phyloP scores from a whole-genome alignment of 768 basidiomycete species.

The Lenzites betulinus region DNA sequence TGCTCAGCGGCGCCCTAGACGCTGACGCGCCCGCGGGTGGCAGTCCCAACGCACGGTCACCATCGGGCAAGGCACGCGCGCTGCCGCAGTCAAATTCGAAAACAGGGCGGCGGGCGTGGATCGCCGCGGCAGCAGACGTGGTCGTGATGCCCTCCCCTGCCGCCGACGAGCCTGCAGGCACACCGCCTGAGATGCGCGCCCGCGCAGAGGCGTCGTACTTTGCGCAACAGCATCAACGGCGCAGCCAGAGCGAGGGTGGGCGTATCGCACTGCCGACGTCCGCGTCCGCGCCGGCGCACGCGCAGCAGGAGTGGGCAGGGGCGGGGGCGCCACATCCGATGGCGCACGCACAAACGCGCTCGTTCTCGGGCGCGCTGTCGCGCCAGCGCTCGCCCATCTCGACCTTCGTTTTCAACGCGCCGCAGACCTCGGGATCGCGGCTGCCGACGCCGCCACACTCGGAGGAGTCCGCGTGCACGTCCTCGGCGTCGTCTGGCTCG shows the following conservation, averaged over 20 bases:
- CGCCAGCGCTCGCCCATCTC: background rate
- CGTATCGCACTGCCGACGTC: conserved; percentile 4
- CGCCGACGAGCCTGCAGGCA: background rate
- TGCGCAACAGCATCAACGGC: background rate
- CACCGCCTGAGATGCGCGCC: background rate
- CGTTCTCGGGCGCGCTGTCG: background rate
- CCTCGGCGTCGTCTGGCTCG: background rate
- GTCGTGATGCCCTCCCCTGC: conserved; percentile 27
- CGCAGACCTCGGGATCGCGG: too few relatives aligned
- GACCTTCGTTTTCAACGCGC: too few relatives aligned
- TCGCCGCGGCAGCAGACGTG: conserved; percentile 36
- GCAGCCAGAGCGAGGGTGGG: background rate
- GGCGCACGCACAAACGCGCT: background rate
- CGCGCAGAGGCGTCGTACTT: background rate
- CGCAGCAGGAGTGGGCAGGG: too few relatives aligned
- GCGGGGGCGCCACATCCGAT: background rate
- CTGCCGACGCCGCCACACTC: conserved; percentile 37
- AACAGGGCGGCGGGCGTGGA: conserved; percentile 31
- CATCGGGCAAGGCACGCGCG: conserved; percentile 4
- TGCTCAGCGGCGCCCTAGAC: conserved; percentile 40
- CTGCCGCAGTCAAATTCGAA: background rate
- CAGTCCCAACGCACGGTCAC: too few relatives aligned
- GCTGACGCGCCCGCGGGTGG: conserved; percentile 13
- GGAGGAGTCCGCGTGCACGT: conserved; percentile 25
- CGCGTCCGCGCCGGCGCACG: too few relatives aligned